These are phyloP conservation scores for Dendrocalamus sinicus DNA, from an alignment of 176 grass and related monocot genomes.

Conservation along the genomic window DNA sequence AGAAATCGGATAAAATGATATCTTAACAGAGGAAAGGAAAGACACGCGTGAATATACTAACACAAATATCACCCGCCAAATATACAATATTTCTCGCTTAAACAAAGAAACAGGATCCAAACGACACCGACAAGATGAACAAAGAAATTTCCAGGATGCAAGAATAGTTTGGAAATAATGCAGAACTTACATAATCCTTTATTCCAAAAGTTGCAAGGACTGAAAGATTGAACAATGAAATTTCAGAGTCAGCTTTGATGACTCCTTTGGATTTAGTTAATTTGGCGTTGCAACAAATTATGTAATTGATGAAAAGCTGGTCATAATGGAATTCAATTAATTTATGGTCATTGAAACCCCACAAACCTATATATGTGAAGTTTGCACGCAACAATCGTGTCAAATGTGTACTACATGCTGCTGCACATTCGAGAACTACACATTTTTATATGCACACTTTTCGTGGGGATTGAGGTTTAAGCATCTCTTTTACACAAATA, in stretches of 20 bases:
- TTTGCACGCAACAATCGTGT: slow-evolving; percentile 5
- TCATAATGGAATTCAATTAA: not conserved
- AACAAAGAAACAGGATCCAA: not conserved
- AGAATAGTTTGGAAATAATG: not conserved
- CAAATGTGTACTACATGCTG: slow-evolving; percentile 1
- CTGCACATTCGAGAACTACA: not conserved
- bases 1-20: not conserved
- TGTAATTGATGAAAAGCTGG: not conserved
- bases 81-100: slow-evolving; percentile 10
- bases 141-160: not conserved
- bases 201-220: not conserved
- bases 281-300: not conserved
- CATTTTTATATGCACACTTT: not conserved
- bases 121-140: not conserved
- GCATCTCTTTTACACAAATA: not conserved
- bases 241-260: not conserved
- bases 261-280: not conserved
- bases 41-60: not conserved
- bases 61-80: not conserved
- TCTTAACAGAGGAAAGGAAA: not conserved
- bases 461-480: not conserved
- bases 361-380: not conserved
- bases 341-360: not conserved
- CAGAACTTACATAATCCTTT: not conserved
- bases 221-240: not conserved